phyloP scores from a whole-genome alignment of 2,329 filamentous ascomycete genomes.

The Thelonectria discophora region DNA sequence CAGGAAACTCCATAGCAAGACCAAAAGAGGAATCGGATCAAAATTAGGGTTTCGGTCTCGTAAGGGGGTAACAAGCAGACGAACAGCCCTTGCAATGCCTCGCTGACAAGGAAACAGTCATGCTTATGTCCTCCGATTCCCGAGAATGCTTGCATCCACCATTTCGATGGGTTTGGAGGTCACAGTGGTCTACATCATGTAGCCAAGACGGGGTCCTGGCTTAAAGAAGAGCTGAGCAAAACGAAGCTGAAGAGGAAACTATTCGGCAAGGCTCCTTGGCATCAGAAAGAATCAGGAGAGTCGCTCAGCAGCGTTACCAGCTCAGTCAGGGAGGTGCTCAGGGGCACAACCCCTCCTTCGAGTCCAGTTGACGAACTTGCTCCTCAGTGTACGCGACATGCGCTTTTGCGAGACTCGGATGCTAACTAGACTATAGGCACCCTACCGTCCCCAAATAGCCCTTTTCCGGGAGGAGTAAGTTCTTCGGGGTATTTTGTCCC shows the following conservation, averaged over 20 bases:
- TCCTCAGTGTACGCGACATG: slow-evolving; percentile 21
- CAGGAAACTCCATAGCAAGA: slow-evolving; percentile 29
- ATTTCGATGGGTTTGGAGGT: slow-evolving; percentile 25
- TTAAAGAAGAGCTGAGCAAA: slow-evolving; percentile 46
- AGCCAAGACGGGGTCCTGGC: slow-evolving; percentile 39
- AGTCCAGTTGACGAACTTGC: slow-evolving; percentile 39
- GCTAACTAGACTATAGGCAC: slow-evolving; percentile 28
- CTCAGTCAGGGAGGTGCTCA: slow-evolving; percentile 52
- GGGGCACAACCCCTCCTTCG: slow-evolving; percentile 47
- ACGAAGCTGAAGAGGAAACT: slow-evolving; percentile 47
- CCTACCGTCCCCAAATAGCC: slow-evolving; percentile 23
- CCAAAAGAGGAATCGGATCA: slow-evolving; percentile 38
- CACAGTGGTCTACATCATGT: slow-evolving; percentile 32
- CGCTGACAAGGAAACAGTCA: slow-evolving; percentile 24
- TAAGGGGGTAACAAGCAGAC: slow-evolving; percentile 24
- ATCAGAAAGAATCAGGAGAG: slow-evolving; percentile 49
- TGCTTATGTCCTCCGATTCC: slow-evolving; percentile 27
- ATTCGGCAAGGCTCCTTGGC: slow-evolving; percentile 54
- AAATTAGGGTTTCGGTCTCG: slow-evolving; percentile 30
- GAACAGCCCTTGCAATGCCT: background rate
- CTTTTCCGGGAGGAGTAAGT: slow-evolving; percentile 50
- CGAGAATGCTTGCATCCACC: slow-evolving; percentile 24
- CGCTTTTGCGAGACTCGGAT: too few relatives aligned
- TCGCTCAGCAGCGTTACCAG: slow-evolving; percentile 53
- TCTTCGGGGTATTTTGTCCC: background rate